These are phyloP conservation scores for Pseudohyphozyma bogoriensis DNA, from an alignment of 768 basidiomycete genomes.

Conservation along the genomic window DNA sequence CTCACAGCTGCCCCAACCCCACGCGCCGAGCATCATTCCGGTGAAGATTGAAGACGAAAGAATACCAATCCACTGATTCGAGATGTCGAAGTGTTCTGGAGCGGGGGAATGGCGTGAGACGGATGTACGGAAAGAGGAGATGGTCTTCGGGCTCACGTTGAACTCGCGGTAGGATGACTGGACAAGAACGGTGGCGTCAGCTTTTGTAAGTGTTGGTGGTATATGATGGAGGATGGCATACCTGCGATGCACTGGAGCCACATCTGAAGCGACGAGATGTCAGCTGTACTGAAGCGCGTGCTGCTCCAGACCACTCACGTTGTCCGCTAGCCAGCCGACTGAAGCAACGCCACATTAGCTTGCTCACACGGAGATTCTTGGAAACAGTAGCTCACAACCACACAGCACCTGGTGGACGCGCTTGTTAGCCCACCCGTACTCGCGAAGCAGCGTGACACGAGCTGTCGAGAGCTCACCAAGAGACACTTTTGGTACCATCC, in stretches of 20 bases:
- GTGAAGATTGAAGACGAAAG: slow-evolving; percentile 82
- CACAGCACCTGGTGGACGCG: slow-evolving; percentile 51
- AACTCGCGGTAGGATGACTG: slow-evolving; percentile 91
- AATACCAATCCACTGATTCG: slow-evolving; percentile 62
- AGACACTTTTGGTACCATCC: slow-evolving; percentile 30
- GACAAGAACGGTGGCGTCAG: slow-evolving; percentile 39
- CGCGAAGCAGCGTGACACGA: not conserved
- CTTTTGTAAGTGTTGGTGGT: not conserved
- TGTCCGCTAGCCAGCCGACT: slow-evolving; percentile 86
- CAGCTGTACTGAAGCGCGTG: not conserved
- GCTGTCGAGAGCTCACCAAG: too few relatives aligned
- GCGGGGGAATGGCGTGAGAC: not conserved
- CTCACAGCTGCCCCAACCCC: slow-evolving; percentile 71
- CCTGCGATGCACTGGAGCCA: slow-evolving; percentile 57
- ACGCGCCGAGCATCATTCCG: slow-evolving; percentile 70
- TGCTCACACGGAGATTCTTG: not conserved
- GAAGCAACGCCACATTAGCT: not conserved
- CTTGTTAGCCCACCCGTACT: not conserved
- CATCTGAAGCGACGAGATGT: slow-evolving; percentile 51
- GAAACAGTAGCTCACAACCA: slow-evolving; percentile 53
- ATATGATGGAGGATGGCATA: not conserved
- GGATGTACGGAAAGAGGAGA: not conserved
- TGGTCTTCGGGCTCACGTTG: slow-evolving; percentile 41
- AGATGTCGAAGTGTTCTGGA: slow-evolving; percentile 64
- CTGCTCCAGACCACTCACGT: slow-evolving; percentile 46